phyloP scores from a whole-genome alignment of 2,329 filamentous ascomycete species.

The Talaromyces sp. region DNA sequence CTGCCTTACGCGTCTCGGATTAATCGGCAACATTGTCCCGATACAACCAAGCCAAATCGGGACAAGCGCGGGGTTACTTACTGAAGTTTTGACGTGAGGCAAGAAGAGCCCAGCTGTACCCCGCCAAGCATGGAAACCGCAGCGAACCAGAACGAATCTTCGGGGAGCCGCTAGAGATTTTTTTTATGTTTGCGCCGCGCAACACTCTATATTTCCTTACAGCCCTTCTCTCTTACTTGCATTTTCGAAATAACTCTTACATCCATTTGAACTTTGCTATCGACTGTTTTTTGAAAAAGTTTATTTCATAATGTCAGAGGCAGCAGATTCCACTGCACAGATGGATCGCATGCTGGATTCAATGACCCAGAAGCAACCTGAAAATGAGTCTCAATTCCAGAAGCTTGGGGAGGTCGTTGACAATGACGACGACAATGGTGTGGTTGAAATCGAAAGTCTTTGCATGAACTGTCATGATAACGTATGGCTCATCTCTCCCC shows the following conservation, averaged over 20 bases:
- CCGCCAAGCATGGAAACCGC: conserved; percentile 15
- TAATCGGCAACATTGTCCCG: conserved; percentile 20
- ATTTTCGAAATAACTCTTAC: neutral
- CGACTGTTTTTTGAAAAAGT: neutral
- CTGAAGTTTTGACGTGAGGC: neutral
- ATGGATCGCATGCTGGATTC: conserved; percentile 20
- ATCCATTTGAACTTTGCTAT: neutral
- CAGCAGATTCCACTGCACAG: conserved; percentile 14
- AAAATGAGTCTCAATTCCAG: conserved; percentile 34
- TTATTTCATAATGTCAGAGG: conserved; percentile 16
- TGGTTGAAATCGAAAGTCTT: conserved; percentile 61
- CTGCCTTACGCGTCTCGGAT: conserved; percentile 20
- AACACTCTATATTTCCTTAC: neutral
- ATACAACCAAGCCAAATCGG: conserved; percentile 17
- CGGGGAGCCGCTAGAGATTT: conserved; percentile 17
- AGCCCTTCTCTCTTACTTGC: neutral
- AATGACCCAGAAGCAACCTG: conserved; percentile 17
- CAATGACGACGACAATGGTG: conserved; percentile 40
- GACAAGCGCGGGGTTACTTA: conserved; percentile 34
- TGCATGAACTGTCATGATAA: conserved; percentile 85
- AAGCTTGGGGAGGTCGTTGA: conserved; percentile 40
- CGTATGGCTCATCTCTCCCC: conserved; percentile 43
- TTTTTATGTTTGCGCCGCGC: conserved; percentile 9
- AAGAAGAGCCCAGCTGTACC: neutral
- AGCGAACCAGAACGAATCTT: conserved; percentile 21